These are phyloP conservation scores for Vararia minispora DNA, from an alignment of 768 basidiomycete species.

Conservation along the genomic window DNA sequence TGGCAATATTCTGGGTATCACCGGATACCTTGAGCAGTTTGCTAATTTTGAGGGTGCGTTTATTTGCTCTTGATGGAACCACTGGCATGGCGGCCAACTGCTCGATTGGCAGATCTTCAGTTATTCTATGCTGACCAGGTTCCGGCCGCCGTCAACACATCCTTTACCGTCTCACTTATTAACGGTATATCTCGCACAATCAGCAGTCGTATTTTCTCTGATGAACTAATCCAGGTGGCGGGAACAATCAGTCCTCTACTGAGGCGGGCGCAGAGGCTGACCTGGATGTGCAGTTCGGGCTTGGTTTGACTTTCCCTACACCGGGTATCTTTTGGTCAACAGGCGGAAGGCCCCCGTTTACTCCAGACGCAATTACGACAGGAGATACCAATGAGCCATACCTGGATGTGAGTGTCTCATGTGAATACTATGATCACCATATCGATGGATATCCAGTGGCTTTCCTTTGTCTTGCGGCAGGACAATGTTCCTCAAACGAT, in stretches of 20 bases:
- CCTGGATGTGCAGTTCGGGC: conserved; percentile 14
- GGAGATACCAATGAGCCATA: conserved; percentile 11
- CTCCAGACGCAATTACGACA: conserved; percentile 3
- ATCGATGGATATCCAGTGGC: too few species aligned
- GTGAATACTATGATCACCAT: too few species aligned
- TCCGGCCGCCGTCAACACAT: conserved; percentile 11
- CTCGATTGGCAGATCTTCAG: conserved; percentile 10
- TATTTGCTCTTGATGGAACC: too few species aligned
- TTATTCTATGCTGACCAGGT: conserved; percentile 8
- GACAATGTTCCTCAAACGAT: conserved; percentile 43
- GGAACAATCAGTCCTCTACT: conserved; percentile 9
- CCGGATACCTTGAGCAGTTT: conserved; percentile 25
- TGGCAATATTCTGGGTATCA: conserved; percentile 23
- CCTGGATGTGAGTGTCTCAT: conserved; percentile 4
- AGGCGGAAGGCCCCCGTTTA: conserved; percentile 16
- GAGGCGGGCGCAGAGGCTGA: conserved; percentile 17
- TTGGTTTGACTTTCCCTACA: conserved; percentile 16
- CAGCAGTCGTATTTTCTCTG: not conserved
- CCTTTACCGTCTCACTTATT: conserved; percentile 4
- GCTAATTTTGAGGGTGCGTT: conserved; percentile 20
- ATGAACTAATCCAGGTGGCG: conserved; percentile 4
- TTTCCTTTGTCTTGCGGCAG: conserved; percentile 44
- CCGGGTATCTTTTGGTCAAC: conserved; percentile 15
- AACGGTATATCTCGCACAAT: conserved; percentile 2
- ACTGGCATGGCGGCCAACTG: too few species aligned